phyloP scores from a whole-genome alignment of 2,329 filamentous ascomycete species.

The Didymella glomerata region DNA sequence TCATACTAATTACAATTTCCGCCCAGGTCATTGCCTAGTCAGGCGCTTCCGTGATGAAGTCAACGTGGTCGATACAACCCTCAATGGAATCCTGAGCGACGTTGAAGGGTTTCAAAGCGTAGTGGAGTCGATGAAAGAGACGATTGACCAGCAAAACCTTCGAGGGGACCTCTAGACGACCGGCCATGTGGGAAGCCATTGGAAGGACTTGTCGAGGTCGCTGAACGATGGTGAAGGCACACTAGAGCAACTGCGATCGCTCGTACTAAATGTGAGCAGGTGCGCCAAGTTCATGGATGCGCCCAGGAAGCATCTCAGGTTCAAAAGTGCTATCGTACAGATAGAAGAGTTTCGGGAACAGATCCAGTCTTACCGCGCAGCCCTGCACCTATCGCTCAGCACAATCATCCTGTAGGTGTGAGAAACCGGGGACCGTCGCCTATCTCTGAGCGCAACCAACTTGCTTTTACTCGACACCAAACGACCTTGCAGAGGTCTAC shows the following conservation, averaged over 20 bases:
- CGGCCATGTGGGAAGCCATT: constrained; percentile 35
- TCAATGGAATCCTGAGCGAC: constrained; percentile 32
- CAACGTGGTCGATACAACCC: constrained; percentile 31
- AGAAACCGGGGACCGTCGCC: not conserved
- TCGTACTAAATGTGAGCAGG: constrained; percentile 31
- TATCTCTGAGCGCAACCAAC: not conserved
- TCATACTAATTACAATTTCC: constrained; percentile 32
- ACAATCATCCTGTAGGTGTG: constrained; percentile 36
- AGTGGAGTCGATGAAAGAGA: constrained; percentile 36
- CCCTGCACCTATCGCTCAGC: constrained; percentile 34
- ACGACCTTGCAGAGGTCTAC: constrained; percentile 33
- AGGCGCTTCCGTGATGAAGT: constrained; percentile 34
- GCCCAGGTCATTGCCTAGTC: constrained; percentile 26
- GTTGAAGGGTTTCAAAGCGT: constrained; percentile 33
- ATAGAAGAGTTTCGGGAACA: constrained; percentile 31
- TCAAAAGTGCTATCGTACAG: constrained; percentile 29
- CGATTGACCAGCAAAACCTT: constrained; percentile 31
- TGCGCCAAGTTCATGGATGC: constrained; percentile 29
- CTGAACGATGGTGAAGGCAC: constrained; percentile 33
- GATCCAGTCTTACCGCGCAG: constrained; percentile 34
- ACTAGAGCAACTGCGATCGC: constrained; percentile 25
- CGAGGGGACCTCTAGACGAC: constrained; percentile 27
- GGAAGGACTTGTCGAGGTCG: constrained; percentile 34
- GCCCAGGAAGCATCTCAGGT: constrained; percentile 30
- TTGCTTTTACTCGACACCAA: constrained; percentile 31